Base-by-base conservation (phyloP, 768 basidiomycete genomes). In the Lactarius hengduanensis region DNA sequence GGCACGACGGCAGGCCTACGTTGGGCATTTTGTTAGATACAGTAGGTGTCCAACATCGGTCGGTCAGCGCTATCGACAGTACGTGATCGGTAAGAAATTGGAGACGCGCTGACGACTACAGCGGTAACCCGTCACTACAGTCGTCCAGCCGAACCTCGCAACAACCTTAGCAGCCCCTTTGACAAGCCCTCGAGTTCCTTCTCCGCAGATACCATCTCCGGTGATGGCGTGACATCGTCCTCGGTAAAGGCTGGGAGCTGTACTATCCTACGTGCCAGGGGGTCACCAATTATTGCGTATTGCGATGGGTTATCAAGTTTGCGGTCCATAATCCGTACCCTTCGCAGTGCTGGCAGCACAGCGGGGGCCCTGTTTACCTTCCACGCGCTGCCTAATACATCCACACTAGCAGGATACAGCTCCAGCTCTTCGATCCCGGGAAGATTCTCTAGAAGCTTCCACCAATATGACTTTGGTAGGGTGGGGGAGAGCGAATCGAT, bases 331-430 rank as follows among this genome's bases (percentile, higher is more conserved):
- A 58, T 38, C 11, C n/a, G 57, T 38, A 58, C 57, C 13, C n/a
- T 58, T 26, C 6, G 57, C 10, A 58, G 32, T 22, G 57, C 41
- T 10, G 62, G 62, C 6, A 57, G n/a, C 8, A 63, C 30, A 57
- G 32, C 55, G 6, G 62, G 54, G 2, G 62, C 54, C 10, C 4
- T 11, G 13, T 34, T 15, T 16, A 9, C 53, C 13, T 16, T n/a
- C 61, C 61, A 55, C n/a, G 18, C 57, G 18, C 4, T 18, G n/a
- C 34, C 20, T 11, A 38, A 32, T 36, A 11, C 20, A 26, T 8
- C 18, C 34, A 13, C 36, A 11, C 16, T 32, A 20, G 3, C 1
- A 4, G 55, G 16, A 36, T 22, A 10, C n/a, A 63, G 13, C 55
- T 63, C 30, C 55, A 63, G 20, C 3, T 57, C 62, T 26, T 43